Conservation (phyloP, 2,329 filamentous ascomycete species). For the Fusarium cyanostomum region DNA sequence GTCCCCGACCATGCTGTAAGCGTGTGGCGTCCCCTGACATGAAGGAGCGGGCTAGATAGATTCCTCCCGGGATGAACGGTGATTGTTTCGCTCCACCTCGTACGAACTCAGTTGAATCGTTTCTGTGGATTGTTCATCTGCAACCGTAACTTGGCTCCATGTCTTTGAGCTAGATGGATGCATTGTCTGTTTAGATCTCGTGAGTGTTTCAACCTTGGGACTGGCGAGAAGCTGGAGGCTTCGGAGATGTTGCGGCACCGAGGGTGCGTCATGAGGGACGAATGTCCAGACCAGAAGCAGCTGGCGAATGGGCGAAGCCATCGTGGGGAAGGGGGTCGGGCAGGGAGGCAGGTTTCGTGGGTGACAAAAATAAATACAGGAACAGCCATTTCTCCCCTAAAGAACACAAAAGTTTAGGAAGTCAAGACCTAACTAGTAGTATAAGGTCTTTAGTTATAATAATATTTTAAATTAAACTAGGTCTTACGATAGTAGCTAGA, state of each 20-base stretch:
- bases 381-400: too few species aligned
- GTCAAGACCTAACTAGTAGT: too few species aligned
- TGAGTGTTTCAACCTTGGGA: too few species aligned
- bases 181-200: too few species aligned
- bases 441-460: too few species aligned
- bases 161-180: background rate
- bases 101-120: background rate
- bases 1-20: background rate
- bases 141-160: background rate
- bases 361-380: too few species aligned
- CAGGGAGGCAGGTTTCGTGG: slow-evolving; percentile 3
- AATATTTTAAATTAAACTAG: too few species aligned
- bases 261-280: slow-evolving; percentile 15
- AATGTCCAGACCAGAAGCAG: background rate
- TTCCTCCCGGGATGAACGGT: background rate
- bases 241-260: background rate
- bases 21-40: slow-evolving; percentile 15
- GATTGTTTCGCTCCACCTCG: too few species aligned
- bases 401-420: too few species aligned
- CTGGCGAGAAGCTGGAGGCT: background rate
- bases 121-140: background rate
- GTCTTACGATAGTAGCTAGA: too few species aligned
- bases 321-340: background rate
- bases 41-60: background rate
- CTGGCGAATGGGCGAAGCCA: slow-evolving; percentile 1